Base-by-base conservation (phyloP, 2,329 filamentous ascomycete species). In the Remersonia thermophila region DNA sequence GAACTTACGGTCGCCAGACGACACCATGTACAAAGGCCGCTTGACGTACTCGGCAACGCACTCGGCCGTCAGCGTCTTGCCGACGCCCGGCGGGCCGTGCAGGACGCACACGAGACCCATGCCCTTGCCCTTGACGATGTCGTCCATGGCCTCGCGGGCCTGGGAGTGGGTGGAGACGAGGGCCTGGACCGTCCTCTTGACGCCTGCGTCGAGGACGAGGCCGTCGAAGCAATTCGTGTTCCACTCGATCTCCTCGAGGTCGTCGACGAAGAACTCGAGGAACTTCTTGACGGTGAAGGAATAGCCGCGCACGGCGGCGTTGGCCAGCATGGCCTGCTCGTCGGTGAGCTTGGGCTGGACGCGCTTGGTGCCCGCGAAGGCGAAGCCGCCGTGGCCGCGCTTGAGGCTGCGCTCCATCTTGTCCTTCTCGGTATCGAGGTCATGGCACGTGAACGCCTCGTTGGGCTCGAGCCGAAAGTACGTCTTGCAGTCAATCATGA, bases 401-500 rank as follows among this genome's bases (percentile, higher is more conserved):
- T 11, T 28, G 12, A n/a, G 38, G 32, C 36, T 39, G 7, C 40
- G 25, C 27, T 39, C 36, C 29, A 36, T 35, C 27, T 34, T 37
- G 29, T 18, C 10, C 15, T 33, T 16, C 17, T 35, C 34, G 7
- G 27, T 6, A 12, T 30, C 34, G 15, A 16, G 27, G 10, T 12
- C 29, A n/a, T 15, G 15, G 6, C 38, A 39, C 5, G 10, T 16
- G 26, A 48, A 47, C 6, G 39, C 28, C 14, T 46, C 42, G 41
- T 54, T 51, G 9, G 50, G 37, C 16, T 51, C 48, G 29, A 52
- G 31, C 8, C 53, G 45, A 26, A 53, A 50, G 44, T 51, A 57
- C 7, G 56, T 58, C 39, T 53, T 53, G 44, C 50, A 51, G 38
- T 60, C 57, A 26, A 61, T 50, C 55, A 60, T 59, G 33, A 59